A percentile compares a stretch with the other conserved stretches of the same genome.
These are phyloP conservation scores for Debaryomyces singareniensis DNA, from an alignment of 1,139 yeast species.

Conservation along the genomic window DNA sequence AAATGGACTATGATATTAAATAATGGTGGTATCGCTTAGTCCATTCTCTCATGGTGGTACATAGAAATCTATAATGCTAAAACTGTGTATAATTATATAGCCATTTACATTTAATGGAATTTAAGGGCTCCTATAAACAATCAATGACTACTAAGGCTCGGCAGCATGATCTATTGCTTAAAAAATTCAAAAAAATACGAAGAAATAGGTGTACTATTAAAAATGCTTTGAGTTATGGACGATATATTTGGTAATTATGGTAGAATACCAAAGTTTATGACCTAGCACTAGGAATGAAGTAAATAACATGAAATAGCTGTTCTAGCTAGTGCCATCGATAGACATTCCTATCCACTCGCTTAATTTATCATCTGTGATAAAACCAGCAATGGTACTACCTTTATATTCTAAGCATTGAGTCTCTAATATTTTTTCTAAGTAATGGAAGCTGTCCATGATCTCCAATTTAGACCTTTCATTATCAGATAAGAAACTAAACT, in stretches of 20 bases:
- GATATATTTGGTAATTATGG: too few species aligned
- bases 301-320: conserved; percentile 10
- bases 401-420: conserved; percentile 25
- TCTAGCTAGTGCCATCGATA: conserved; percentile 47
- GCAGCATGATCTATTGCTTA: too few species aligned
- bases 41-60: neutral
- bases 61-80: neutral
- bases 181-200: too few species aligned
- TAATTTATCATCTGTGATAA: conserved; percentile 32
- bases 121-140: too few species aligned
- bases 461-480: conserved; percentile 6
- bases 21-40: too few species aligned
- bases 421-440: conserved; percentile 21
- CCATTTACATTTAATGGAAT: too few species aligned
- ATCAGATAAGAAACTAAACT: conserved; percentile 8
- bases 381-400: conserved; percentile 43
- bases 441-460: conserved; percentile 21
- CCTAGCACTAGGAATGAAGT: neutral
- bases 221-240: too few species aligned
- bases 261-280: neutral
- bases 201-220: too few species aligned
- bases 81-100: neutral
- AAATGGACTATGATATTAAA: neutral
- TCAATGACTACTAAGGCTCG: too few species aligned
- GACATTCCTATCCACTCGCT: conserved; percentile 43